A percentile compares a stretch with the other conserved stretches of the same genome.
These are phyloP conservation scores for Xylariaceae sp. DNA, from an alignment of 2,329 filamentous ascomycete species.

Conservation along the genomic window DNA sequence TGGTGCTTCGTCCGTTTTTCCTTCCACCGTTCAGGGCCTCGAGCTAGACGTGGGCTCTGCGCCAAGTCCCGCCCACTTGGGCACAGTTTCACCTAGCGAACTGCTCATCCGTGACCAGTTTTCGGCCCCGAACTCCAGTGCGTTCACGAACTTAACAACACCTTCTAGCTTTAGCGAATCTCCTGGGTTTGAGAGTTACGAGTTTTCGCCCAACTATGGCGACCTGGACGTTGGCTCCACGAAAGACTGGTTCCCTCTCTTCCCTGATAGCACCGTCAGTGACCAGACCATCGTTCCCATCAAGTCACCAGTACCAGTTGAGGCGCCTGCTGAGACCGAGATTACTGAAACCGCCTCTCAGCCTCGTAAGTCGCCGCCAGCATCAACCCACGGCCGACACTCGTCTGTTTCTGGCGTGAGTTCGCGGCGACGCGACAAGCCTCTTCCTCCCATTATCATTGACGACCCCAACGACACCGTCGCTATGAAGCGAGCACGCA, in stretches of 20 bases:
- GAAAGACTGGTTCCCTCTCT: constrained; percentile 67
- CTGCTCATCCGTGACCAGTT: constrained; percentile 64
- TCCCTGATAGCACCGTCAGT: constrained; percentile 44
- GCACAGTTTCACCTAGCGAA: constrained; percentile 81
- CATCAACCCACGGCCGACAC: constrained; percentile 48
- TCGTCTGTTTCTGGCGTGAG: constrained; percentile 66
- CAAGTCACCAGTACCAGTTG: constrained; percentile 41
- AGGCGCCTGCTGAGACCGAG: constrained; percentile 46
- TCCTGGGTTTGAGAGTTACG: constrained; percentile 67
- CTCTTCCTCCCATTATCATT: constrained; percentile 70
- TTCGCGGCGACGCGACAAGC: constrained; percentile 73
- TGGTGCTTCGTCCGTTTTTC: constrained; percentile 44
- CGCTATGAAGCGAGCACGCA: constrained; percentile 90
- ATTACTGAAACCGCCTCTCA: constrained; percentile 38
- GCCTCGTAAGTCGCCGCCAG: constrained; percentile 45
- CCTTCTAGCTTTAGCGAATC: constrained; percentile 75
- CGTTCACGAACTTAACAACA: constrained; percentile 79
- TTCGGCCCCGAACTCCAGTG: constrained; percentile 75
- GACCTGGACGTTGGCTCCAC: constrained; percentile 50
- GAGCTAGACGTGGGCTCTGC: constrained; percentile 44
- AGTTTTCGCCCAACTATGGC: constrained; percentile 73
- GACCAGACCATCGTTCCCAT: constrained; percentile 30
- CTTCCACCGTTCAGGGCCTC: constrained; percentile 48
- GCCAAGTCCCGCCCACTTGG: constrained; percentile 50
- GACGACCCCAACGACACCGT: constrained; percentile 67